Evolutionary conservation across 73 alveolate genomes (phyloP), one percentile per base, ranked within the genome.

Genomic region (Stentor coeruleus): DNA sequence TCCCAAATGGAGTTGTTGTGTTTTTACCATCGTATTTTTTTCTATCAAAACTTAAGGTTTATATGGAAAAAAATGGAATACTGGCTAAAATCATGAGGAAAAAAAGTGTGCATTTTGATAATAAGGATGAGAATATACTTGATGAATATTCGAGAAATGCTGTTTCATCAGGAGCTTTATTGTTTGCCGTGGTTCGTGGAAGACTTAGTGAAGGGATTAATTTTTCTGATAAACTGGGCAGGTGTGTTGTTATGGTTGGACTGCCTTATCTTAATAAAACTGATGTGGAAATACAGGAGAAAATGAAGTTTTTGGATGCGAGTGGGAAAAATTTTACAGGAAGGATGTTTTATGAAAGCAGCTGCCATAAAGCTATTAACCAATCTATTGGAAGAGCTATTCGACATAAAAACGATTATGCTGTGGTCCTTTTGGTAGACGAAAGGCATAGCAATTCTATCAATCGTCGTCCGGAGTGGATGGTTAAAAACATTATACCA

Each of bases 311-410:
- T 88, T 85, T 82, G 81, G 94, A 88, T 59, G 74, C 73, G 77
- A 79, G 42, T 39, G 74, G 39, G 80, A 79, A 40, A 59, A 75
- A 72, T 49, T 79, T 66, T 66, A 66, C n/a, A 85, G 94, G 91
- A 77, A 88, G 82, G 76, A 88, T 82, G 42, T 88, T 82, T 88
- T 88, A 88, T 88, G 94, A 88, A 86, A 88, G 77, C 66, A 36
- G 49, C 31, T 88, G 94, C 74, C 66, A 81, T 72, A 81, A 87
- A 26, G 82, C 89, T 59, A 90, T 89, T 35, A 89, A 89, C 82
- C 95, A 93, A 83, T 84, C 95, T 3, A 90, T 93, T 38, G 98
- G 98, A n/a, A 91, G 98, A 89, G 96, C 89, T 15, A 77, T 93
- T 11, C 87, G 98, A 84, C 97, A 93, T 93, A 91, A 77, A 82